These are phyloP conservation scores for Trichoderma afroharzianum DNA, from an alignment of 2,329 filamentous ascomycete genomes.

Conservation along the genomic window DNA sequence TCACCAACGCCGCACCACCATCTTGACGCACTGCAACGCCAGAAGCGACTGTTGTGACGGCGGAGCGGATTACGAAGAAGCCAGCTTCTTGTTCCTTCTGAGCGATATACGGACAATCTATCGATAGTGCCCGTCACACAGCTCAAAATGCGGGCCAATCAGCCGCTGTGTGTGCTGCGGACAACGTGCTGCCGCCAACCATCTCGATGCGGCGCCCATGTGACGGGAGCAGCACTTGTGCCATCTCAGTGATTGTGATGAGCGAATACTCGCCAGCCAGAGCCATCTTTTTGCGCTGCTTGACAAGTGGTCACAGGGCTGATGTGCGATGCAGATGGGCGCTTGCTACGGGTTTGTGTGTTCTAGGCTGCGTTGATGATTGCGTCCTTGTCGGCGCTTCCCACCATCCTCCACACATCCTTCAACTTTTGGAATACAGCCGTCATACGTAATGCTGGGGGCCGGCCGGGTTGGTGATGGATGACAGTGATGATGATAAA, in stretches of 20 bases:
- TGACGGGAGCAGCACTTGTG: slow-evolving; percentile 10
- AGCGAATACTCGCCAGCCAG: neutral
- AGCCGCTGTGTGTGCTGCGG: slow-evolving; percentile 4
- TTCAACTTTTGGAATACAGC: neutral
- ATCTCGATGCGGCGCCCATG: slow-evolving; percentile 3
- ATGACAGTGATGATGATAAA: slow-evolving; percentile 11
- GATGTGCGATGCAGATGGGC: slow-evolving; percentile 5
- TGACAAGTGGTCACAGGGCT: slow-evolving; percentile 16
- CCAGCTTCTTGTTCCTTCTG: neutral
- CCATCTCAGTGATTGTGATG: neutral
- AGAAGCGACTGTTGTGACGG: slow-evolving; percentile 12
- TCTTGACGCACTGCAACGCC: slow-evolving; percentile 8
- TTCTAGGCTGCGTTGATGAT: neutral
- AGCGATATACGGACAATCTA: slow-evolving; percentile 8
- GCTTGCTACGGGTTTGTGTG: neutral
- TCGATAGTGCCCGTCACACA: slow-evolving; percentile 14
- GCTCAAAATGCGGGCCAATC: slow-evolving; percentile 1
- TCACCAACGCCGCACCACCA: slow-evolving; percentile 15
- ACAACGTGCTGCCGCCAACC: slow-evolving; percentile 1
- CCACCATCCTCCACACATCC: slow-evolving; percentile 8
- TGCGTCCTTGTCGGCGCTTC: slow-evolving; percentile 1
- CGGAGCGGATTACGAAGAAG: neutral
- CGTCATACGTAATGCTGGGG: slow-evolving; percentile 13
- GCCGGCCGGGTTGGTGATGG: slow-evolving; percentile 2
- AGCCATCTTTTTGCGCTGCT: neutral